Evolutionary conservation across 179 eudicot genomes (phyloP).

Genomic region (Beta macrorhiza): DNA sequence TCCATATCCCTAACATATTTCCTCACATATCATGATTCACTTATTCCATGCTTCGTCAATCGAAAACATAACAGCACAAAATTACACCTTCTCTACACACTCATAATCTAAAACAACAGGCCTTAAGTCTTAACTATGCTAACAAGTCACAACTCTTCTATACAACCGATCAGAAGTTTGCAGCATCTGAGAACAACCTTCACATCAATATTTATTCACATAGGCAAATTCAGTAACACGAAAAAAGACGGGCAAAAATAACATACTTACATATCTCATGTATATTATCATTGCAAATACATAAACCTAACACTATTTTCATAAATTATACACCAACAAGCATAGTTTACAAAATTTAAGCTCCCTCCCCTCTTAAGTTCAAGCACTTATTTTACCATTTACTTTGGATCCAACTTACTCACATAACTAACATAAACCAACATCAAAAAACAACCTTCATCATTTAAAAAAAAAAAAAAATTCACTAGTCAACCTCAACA

Average conservation of each 20-base stretch:
- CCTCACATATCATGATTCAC: background rate
- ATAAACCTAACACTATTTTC: background rate
- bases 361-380: background rate
- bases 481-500: background rate
- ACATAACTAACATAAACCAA: background rate
- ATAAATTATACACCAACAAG: background rate
- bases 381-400: too few relatives aligned
- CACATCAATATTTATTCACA: background rate
- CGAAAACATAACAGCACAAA: background rate
- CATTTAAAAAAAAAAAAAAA: background rate
- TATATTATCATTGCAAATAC: too few relatives aligned
- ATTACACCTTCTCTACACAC: background rate
- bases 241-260: background rate
- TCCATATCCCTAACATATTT: background rate
- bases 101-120: background rate
- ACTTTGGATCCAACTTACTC: background rate
- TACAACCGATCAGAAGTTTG: background rate
- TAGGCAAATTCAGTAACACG: background rate
- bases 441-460: background rate
- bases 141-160: background rate
- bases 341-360: background rate
- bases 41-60: background rate
- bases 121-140: background rate
- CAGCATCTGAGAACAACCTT: background rate
- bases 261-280: background rate